Evolutionary conservation across 495 filamentous ascomycete species (phyloP).

Genomic region (Diplogelasinospora grovesii): DNA sequence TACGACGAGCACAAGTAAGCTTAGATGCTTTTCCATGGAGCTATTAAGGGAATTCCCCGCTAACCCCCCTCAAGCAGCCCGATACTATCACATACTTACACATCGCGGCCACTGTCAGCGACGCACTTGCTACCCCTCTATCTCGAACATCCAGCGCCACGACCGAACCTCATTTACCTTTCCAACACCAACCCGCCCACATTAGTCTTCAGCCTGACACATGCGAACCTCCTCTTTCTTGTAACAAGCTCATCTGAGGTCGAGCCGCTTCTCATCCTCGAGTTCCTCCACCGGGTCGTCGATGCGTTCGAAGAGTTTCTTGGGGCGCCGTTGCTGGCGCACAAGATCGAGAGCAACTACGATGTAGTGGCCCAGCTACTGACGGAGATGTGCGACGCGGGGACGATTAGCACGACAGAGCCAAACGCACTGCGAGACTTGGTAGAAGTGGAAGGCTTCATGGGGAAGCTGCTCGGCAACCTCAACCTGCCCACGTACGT

Average conservation of each 20-base stretch:
- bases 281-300: conserved; percentile 88
- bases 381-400: conserved; percentile 94
- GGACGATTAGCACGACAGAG: conserved; percentile 83
- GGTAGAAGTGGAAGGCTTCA: conserved; percentile 80
- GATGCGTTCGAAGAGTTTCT: conserved; percentile 95
- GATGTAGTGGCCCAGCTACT: conserved; percentile 92
- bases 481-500: conserved; percentile 71
- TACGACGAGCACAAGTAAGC: conserved; percentile 84
- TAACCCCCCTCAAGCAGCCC: conserved; percentile 21
- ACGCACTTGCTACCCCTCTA: conserved; percentile 75
- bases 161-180: conserved; percentile 80
- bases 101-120: conserved; percentile 72
- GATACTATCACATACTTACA: conserved; percentile 51
- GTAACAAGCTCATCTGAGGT: conserved; percentile 74
- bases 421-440: conserved; percentile 87
- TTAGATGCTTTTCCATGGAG: not conserved
- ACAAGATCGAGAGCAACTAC: conserved; percentile 81
- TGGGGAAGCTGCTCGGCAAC: conserved; percentile 85
- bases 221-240: conserved; percentile 84
- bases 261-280: conserved; percentile 89
- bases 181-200: conserved; percentile 78
- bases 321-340: conserved; percentile 76
- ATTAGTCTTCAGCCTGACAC: conserved; percentile 75
- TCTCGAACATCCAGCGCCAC: conserved; percentile 72
- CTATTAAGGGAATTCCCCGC: not conserved